Evolutionary conservation across 1,139 yeast species (phyloP).

Genomic region (Magnusiomyces sp.): DNA sequence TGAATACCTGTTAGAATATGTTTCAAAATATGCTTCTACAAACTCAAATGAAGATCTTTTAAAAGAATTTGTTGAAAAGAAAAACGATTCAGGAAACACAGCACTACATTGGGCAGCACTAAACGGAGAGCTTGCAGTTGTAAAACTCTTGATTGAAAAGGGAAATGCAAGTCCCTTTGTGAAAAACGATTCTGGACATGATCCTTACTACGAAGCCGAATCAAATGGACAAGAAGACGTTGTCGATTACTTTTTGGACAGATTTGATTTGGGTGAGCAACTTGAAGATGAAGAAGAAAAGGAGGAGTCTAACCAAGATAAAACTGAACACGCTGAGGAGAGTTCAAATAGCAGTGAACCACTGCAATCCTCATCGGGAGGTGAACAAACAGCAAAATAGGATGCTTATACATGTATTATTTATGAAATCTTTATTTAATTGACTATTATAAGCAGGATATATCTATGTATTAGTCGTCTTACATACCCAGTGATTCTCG

Average conservation of each 20-base stretch:
- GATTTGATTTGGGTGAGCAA: constrained; percentile 62
- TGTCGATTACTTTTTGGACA: constrained; percentile 56
- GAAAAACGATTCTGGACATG: constrained; percentile 70
- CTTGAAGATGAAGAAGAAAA: constrained; percentile 36
- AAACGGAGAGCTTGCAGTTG: constrained; percentile 73
- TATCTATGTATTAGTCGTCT: too few relatives aligned
- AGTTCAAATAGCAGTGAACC: too few relatives aligned
- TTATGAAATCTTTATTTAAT: too few relatives aligned
- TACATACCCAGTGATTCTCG: constrained; percentile 48
- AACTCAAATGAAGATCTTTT: too few relatives aligned
- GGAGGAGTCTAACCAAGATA: too few relatives aligned
- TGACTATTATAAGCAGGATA: too few relatives aligned
- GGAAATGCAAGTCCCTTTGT: constrained; percentile 70
- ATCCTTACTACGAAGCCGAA: constrained; percentile 84
- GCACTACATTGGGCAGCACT: constrained; percentile 93
- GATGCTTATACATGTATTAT: too few relatives aligned
- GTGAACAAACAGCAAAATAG: too few relatives aligned
- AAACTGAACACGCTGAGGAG: too few relatives aligned
- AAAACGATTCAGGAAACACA: constrained; percentile 81
- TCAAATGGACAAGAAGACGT: constrained; percentile 42
- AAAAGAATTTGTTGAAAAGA: constrained; percentile 42
- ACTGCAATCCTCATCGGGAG: too few relatives aligned
- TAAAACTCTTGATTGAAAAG: constrained; percentile 59
- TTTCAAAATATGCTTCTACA: constrained; percentile 26
- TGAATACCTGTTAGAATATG: constrained; percentile 46